A percentile compares a stretch with the other conserved stretches of the same genome.
phyloP scores from a whole-genome alignment of 371 early-diverging fungal species.

The Fennellomyces sp. region DNA sequence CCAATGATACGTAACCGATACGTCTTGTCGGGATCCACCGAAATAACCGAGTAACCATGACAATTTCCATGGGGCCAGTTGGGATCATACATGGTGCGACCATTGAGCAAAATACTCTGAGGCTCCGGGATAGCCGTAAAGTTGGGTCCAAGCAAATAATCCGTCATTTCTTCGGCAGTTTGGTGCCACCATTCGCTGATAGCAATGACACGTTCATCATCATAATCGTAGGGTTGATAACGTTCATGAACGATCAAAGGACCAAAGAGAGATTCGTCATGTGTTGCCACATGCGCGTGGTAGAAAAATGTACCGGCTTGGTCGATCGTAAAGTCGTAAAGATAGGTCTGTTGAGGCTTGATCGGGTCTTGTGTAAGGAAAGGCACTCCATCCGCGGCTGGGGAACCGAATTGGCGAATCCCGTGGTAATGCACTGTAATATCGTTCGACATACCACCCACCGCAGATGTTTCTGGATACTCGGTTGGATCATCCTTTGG shows the following conservation, averaged over 20 bases:
- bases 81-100: conserved; percentile 25
- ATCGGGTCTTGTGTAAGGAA: conserved; percentile 63
- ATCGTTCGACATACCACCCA: conserved; percentile 18
- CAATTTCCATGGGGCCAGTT: conserved; percentile 19
- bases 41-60: conserved; percentile 29
- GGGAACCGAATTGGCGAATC: conserved; percentile 36
- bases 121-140: conserved; percentile 39
- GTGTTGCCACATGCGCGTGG: conserved; percentile 49
- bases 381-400: conserved; percentile 59
- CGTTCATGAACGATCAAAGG: conserved; percentile 47
- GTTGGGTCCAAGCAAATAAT: conserved; percentile 25
- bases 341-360: conserved; percentile 44
- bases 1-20: conserved; percentile 47
- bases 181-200: conserved; percentile 55
- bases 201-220: conserved; percentile 41
- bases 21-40: conserved; percentile 28
- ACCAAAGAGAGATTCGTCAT: conserved; percentile 51
- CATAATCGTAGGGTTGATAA: conserved; percentile 23
- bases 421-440: conserved; percentile 51
- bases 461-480: background rate
- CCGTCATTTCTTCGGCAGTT: conserved; percentile 22
- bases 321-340: conserved; percentile 48
- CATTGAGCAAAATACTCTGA: conserved; percentile 44
- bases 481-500: background rate
- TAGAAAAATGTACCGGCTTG: conserved; percentile 61